Evolutionary conservation across 1,139 yeast species (phyloP).

Genomic region (Sugiyamaella paludigena): DNA sequence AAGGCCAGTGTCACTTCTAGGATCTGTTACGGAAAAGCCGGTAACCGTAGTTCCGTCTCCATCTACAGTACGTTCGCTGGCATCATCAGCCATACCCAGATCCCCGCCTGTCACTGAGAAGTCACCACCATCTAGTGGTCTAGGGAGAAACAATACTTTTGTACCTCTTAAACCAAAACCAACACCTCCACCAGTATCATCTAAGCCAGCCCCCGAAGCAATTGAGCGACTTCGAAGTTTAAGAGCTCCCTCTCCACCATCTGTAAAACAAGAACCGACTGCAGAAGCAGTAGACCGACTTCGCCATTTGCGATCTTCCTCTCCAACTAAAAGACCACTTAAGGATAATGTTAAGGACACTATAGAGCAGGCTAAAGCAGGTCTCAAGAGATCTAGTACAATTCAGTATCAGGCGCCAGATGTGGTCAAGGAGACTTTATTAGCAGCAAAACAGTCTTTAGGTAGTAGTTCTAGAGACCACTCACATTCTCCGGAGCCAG

Average conservation of each 20-base stretch:
- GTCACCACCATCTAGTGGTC: not conserved
- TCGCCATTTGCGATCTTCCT: conserved; percentile 27
- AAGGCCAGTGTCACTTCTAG: too few relatives aligned
- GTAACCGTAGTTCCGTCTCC: too few relatives aligned
- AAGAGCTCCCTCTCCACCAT: conserved; percentile 17
- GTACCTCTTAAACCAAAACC: conserved; percentile 2
- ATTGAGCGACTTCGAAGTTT: conserved; percentile 23
- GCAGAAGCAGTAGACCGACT: conserved; percentile 18
- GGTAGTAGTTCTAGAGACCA: too few relatives aligned
- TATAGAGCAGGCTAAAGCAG: conserved; percentile 24
- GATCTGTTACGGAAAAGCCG: too few relatives aligned
- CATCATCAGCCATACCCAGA: too few relatives aligned
- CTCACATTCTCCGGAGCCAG: too few relatives aligned
- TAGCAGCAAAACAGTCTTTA: conserved; percentile 20
- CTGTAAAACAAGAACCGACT: conserved; percentile 12
- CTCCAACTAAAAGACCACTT: conserved; percentile 20
- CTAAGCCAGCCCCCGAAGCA: conserved; percentile 10
- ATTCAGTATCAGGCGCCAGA: conserved; percentile 29
- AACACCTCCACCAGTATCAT: conserved; percentile 17
- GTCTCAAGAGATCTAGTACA: conserved; percentile 26
- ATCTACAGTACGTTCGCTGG: too few relatives aligned
- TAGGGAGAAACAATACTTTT: conserved; percentile 3
- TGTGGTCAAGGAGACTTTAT: conserved; percentile 22
- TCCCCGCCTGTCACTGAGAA: too few relatives aligned
- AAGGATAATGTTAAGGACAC: conserved; percentile 25